Evolutionary conservation across 2,329 filamentous ascomycete species (phyloP).

Genomic region (Phialophora verrucosa): DNA sequence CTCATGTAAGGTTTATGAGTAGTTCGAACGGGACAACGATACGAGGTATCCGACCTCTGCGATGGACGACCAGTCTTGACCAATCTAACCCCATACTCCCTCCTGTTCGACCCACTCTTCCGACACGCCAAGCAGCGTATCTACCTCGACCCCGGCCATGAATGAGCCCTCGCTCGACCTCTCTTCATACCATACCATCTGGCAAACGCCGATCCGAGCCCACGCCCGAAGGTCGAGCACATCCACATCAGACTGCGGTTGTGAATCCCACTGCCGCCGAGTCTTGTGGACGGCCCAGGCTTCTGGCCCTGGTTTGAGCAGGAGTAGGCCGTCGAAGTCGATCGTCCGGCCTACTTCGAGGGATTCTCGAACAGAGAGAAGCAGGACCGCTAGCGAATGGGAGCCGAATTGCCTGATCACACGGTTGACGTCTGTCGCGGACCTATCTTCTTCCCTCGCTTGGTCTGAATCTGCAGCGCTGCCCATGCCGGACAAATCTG

Average conservation of each 20-base stretch:
- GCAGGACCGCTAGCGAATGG: not conserved
- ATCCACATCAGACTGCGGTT: not conserved
- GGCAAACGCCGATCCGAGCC: conserved; percentile 4
- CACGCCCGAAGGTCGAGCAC: not conserved
- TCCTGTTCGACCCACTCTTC: not conserved
- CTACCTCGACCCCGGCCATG: not conserved
- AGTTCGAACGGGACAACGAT: too few relatives aligned
- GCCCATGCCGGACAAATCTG: not conserved
- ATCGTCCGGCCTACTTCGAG: not conserved
- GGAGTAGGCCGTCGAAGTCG: not conserved
- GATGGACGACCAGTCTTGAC: too few relatives aligned
- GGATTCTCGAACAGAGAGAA: not conserved
- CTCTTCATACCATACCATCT: conserved; percentile 5
- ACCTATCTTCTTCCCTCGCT: too few relatives aligned
- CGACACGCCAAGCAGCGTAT: not conserved
- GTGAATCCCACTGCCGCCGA: not conserved
- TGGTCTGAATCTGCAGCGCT: too few relatives aligned
- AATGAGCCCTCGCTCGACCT: not conserved
- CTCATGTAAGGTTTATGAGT: too few relatives aligned
- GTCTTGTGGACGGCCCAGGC: not conserved
- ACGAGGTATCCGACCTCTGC: too few relatives aligned
- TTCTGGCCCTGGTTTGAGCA: not conserved
- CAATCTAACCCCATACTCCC: not conserved
- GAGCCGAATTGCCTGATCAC: not conserved
- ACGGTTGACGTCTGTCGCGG: not conserved